Evolutionary conservation across 2,329 filamentous ascomycete genomes (phyloP).

Genomic region (Pseudopithomyces chartarum): DNA sequence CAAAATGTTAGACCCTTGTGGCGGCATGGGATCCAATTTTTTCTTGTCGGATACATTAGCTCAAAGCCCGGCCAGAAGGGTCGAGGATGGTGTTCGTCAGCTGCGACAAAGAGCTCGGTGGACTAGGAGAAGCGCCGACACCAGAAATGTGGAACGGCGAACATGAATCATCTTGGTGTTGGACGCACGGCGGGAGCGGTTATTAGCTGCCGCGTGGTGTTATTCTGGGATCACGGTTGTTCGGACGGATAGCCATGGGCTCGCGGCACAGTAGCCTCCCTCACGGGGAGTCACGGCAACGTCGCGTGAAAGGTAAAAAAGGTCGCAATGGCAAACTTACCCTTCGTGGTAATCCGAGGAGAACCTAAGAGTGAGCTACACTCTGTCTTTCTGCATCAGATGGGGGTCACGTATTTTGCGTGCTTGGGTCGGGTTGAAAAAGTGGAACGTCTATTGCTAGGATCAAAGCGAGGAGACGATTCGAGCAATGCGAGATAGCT

Average conservation of each 20-base stretch:
- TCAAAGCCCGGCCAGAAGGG: slow-evolving; percentile 36
- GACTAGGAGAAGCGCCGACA: slow-evolving; percentile 22
- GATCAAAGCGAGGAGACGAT: slow-evolving; percentile 28
- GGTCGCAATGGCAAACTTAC: background rate
- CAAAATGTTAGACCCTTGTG: slow-evolving; percentile 8
- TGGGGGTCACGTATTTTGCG: slow-evolving; percentile 25
- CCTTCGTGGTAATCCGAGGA: background rate
- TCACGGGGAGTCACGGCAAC: background rate
- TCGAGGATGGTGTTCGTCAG: slow-evolving; percentile 32
- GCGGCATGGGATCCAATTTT: slow-evolving; percentile 13
- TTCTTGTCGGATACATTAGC: slow-evolving; percentile 20
- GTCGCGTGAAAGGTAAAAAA: background rate
- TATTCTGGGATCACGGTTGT: slow-evolving; percentile 7
- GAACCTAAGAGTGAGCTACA: background rate
- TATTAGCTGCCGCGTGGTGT: slow-evolving; percentile 7
- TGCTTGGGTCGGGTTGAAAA: slow-evolving; percentile 29
- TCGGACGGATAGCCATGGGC: background rate
- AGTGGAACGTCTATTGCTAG: slow-evolving; percentile 33
- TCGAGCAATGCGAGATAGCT: slow-evolving; percentile 41
- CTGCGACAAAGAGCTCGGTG: slow-evolving; percentile 29
- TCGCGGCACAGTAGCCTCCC: background rate
- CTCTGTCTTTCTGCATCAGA: background rate
- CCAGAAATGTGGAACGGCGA: slow-evolving; percentile 23
- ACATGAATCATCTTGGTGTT: slow-evolving; percentile 7
- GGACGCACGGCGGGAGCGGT: slow-evolving; percentile 12